These are phyloP conservation scores for Cercospora sp. DNA, from an alignment of 2,329 filamentous ascomycete species.

Conservation along the genomic window DNA sequence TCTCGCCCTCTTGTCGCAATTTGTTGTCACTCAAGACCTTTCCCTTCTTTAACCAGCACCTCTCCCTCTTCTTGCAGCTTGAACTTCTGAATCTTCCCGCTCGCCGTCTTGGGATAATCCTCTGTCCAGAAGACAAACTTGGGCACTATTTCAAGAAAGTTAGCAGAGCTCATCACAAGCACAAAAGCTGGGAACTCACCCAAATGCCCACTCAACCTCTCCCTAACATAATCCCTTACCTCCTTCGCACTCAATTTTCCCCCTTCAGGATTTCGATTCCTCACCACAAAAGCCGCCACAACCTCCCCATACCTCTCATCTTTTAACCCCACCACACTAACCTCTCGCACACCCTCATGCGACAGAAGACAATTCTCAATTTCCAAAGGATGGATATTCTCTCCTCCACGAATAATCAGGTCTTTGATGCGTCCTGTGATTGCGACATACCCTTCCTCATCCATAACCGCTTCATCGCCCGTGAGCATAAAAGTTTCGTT, in stretches of 20 bases:
- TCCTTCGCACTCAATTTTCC: conserved; percentile 57
- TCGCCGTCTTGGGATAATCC: conserved; percentile 90
- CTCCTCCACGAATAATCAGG: conserved; percentile 88
- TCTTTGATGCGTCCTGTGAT: conserved; percentile 95
- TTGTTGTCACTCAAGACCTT: conserved; percentile 25
- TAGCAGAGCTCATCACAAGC: background rate
- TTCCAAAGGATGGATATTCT: conserved; percentile 94
- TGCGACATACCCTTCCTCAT: conserved; percentile 75
- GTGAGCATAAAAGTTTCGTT: conserved; percentile 81
- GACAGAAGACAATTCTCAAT: conserved; percentile 84
- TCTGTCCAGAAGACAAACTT: conserved; percentile 86
- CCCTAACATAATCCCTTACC: conserved; percentile 70
- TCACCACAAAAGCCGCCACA: conserved; percentile 80
- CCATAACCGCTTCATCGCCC: conserved; percentile 88
- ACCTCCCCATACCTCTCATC: conserved; percentile 83
- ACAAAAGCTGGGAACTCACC: conserved; percentile 45
- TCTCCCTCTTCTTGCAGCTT: conserved; percentile 70
- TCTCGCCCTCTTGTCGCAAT: background rate
- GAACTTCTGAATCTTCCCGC: conserved; percentile 96
- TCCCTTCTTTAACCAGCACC: conserved; percentile 47
- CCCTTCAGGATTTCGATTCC: conserved; percentile 38
- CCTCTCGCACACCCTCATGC: conserved; percentile 70
- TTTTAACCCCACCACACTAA: conserved; percentile 78
- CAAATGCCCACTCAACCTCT: conserved; percentile 69
- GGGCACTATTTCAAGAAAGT: conserved; percentile 58